Evolutionary conservation across 768 basidiomycete genomes (phyloP), one percentile per base, ranked within the genome.

Genomic region (Collybia sordida): DNA sequence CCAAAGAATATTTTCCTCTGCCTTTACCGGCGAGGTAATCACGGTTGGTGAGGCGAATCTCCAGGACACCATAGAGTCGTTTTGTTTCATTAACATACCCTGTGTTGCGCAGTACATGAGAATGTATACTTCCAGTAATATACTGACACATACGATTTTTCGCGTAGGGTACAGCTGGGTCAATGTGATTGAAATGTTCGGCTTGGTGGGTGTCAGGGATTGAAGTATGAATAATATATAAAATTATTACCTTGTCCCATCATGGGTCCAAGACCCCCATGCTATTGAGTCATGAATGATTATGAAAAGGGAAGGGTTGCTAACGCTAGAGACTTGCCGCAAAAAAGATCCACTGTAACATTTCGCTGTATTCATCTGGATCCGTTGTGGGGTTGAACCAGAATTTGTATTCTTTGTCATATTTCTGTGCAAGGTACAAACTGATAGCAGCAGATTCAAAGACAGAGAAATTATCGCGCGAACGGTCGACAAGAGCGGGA

Each of bases 341-440:
- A 57, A 92, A 94, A 71, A 93, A 90, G 38, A 93, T 82, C 93
- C 91, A 95, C 61, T 91, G 90, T 21, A 91, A 58, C 70, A 82
- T 74, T 66, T 88, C 85, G 60, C 82, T 86, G 59, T 85, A 82
- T 28, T 83, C 74, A 38, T 88, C 73, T 1, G 83, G 75, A 2
- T 80, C 69, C 18, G 59, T 72, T 22, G 56, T 67, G 2, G 74
- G 69, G 55, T 86, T 75, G 68, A 88, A 93, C 57, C 71, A 78
- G 62, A 93, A 88, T 55, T 79, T 77, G 60, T 76, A 68, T n/a
- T 88, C 80, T 56, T 76, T 83, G 66, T 96, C 93, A 59, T 86
- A 94, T 62, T 86, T 81, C 59, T 90, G 85, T 12, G 77, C 75
- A 40, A 96, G 81, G 62, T 90, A 95, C 15, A 93, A 66, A 45